Base-by-base conservation (phyloP, 306 rosid genomes). In the Lathyrus sativus region DNA sequence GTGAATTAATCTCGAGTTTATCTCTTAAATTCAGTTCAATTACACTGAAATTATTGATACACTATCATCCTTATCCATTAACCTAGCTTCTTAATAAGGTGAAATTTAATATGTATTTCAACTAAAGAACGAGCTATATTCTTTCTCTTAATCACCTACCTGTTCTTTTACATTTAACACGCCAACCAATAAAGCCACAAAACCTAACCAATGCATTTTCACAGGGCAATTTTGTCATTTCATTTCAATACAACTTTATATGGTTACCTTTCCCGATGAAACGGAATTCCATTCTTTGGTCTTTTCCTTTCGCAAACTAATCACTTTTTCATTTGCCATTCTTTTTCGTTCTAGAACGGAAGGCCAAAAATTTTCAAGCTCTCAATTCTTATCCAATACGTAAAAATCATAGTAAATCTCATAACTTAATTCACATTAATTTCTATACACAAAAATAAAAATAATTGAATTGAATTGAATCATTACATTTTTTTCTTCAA, bases 281-380 rank as follows among this genome's bases (percentile, higher is more conserved):
- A 14, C 46, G 3, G 75, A 65, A 62, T 70, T 77, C 74, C 65
- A 24, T 14, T 56, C 81, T 72, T 67, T 68, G 53, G 67, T 62
- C 33, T 9, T 75, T 60, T 44, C 70, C 12, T 58, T 75, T 35
- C 10, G 53, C 57, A 35, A 51, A 67, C 48, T 33, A 71, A 76
- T 13, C 37, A 5, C 3, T 37, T 67, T 53, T 61, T 58, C 69
- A 2, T 67, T 67, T 65, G 22, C 77, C 41, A 11, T 29, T 76
- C 51, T n/a, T 14, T 59, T 38, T 68, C 51, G 17, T 55, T 38
- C 56, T 35, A 8, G 39, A 35, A 35, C 39, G 9, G 9, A 35
- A 35, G 39, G 39, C 39, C 39, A 35, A 35, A 35, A 6, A 2
- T 35, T 7, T 8, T 35, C 39, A 43, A 2, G 51, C 50, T 61